A percentile compares a stretch with the other conserved stretches of the same genome.
Evolutionary conservation across 371 early-diverging fungal species (phyloP).

Genomic region (Actinomortierella ambigua): DNA sequence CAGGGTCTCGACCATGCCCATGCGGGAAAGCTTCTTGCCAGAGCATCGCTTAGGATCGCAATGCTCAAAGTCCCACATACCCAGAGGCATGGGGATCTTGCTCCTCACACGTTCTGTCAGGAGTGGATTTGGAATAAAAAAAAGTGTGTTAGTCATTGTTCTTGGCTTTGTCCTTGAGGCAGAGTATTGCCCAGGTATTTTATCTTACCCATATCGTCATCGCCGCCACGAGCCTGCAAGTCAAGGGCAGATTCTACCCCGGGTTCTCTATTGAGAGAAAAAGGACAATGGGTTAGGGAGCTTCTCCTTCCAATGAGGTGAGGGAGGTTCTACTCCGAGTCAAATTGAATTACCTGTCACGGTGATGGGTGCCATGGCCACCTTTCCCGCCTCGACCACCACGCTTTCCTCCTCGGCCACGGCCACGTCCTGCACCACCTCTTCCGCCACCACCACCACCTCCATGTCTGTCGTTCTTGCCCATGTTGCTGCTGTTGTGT

Average conservation of each 20-base stretch:
- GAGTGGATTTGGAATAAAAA: too few relatives aligned
- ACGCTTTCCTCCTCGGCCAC: slow-evolving; percentile 44
- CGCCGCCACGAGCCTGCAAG: slow-evolving; percentile 19
- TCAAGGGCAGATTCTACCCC: slow-evolving; percentile 42
- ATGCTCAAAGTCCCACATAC: slow-evolving; percentile 98
- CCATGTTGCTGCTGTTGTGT: slow-evolving; percentile 13
- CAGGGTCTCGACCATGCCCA: slow-evolving; percentile 80
- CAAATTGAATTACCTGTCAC: slow-evolving; percentile 31
- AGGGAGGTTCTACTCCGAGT: neutral
- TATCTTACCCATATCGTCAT: slow-evolving; percentile 16
- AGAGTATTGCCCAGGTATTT: too few relatives aligned
- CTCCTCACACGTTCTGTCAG: slow-evolving; percentile 27
- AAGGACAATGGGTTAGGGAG: neutral
- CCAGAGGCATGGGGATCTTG: slow-evolving; percentile 76
- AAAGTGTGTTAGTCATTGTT: too few relatives aligned
- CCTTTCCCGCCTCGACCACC: slow-evolving; percentile 39
- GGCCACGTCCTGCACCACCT: slow-evolving; percentile 39
- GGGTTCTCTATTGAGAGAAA: slow-evolving; percentile 16
- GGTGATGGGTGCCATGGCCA: slow-evolving; percentile 23
- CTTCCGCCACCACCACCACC: slow-evolving; percentile 18
- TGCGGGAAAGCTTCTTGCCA: slow-evolving; percentile 92
- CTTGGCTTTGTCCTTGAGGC: too few relatives aligned
- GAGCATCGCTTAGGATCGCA: slow-evolving; percentile 99
- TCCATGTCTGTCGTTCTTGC: slow-evolving; percentile 41
- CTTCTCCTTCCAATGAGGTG: too few relatives aligned